A percentile compares a stretch with the other conserved stretches of the same genome.
Conservation (phyloP, 2,329 filamentous ascomycete genomes). For the Chaetomium strumarium region DNA sequence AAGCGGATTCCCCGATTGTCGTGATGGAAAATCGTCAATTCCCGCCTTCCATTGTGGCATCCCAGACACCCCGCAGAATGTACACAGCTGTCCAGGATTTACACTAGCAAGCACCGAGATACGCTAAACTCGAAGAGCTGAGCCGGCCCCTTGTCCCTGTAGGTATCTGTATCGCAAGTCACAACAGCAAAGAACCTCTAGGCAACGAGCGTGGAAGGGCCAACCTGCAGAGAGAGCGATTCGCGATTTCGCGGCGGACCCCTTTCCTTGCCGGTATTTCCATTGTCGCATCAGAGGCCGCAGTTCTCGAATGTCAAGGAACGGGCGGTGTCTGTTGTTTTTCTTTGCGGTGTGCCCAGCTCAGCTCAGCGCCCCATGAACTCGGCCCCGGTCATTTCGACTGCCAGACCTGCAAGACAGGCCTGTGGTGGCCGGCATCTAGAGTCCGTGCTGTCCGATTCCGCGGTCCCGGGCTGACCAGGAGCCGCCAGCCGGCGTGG, state of each 20-base stretch:
- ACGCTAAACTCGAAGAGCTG: slow-evolving; percentile 2
- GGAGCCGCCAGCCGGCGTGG: background rate
- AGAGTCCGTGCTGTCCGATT: background rate
- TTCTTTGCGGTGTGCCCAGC: background rate
- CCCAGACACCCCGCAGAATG: slow-evolving; percentile 10
- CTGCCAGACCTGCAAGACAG: background rate
- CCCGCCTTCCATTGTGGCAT: background rate
- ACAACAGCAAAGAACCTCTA: background rate
- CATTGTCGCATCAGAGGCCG: background rate
- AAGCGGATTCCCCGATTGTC: background rate
- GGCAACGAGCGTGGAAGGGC: background rate
- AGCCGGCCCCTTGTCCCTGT: slow-evolving; percentile 1
- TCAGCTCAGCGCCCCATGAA: background rate
- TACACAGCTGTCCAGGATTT: background rate
- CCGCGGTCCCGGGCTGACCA: background rate
- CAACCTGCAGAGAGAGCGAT: background rate
- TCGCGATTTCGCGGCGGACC: background rate
- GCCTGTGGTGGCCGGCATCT: too few relatives aligned
- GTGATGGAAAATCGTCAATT: background rate
- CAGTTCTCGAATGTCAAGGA: background rate
- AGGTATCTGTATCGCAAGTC: background rate
- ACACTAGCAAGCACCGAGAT: background rate
- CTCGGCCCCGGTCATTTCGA: background rate
- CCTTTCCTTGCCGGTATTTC: background rate
- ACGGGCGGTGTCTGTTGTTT: background rate